Evolutionary conservation across 371 early-diverging fungal genomes (phyloP), one percentile per base, ranked within the genome.

Genomic region (Apophysomyces variabilis): DNA sequence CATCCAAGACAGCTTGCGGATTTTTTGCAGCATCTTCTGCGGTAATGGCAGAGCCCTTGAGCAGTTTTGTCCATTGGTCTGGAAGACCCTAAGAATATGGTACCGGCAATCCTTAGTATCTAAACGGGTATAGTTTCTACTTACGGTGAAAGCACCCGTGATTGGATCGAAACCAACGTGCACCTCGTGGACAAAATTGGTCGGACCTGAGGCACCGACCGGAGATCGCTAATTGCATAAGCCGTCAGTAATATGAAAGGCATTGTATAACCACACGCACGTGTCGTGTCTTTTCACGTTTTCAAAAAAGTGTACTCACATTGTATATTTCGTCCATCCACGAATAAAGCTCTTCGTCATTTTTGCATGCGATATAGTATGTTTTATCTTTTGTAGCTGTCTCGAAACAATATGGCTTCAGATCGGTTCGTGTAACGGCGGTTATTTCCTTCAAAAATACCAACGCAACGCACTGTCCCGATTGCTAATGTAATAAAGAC

Each of bases 1-100:
- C 97, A 73, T 97, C 96, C 54, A 97, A 80, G 46, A 98, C 97
- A 26, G 96, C 96, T 77, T 97, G 96, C 16, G 97, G 98, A 73
- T 98, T 94, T 77, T 94, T 93, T 46, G 91, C 89, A 63, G 94
- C 95, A 78, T 97, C 98, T 71, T 97, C 96, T 72, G 93, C 90
- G 14, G 96, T 94, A 67, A 97, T 96, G 64, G 90, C 92, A 14
- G 95, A 95, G 37, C 89, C 85, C 66, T 95, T 92, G 56, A 97
- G 77, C 44, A 97, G 84, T 73, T 87, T 87, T 43, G 92, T 91
- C 98, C 97, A 97, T 74, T 95, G 92, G 66, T 92, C 90, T 50
- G 98, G 98, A 66, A 97, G 75, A 35, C 98, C 97, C 92, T 90
- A 68, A 50, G 16, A 14, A 5, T 16, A 45, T n/a, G 18, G 63